Evolutionary conservation across 2,329 filamentous ascomycete genomes (phyloP), one percentile per base, ranked within the genome.

Genomic region (Diaporthe ampelina): DNA sequence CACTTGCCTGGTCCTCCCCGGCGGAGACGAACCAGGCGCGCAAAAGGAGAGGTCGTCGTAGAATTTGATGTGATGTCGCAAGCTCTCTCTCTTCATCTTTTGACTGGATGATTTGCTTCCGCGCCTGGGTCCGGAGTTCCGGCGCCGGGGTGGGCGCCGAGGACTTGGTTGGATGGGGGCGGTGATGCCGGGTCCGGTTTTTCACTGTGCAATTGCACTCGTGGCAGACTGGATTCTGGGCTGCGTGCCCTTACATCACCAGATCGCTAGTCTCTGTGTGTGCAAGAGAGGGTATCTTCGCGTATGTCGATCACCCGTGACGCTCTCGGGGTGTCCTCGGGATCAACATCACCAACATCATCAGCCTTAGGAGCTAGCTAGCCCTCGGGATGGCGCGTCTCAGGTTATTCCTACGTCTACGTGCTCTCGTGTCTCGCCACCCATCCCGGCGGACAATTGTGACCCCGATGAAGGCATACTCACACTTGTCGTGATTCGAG

Each of bases 281-380:
- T 50, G 37, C 37, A 15, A 61, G 29, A 26, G 8, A 9, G 24
- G 3, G 45, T n/a, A 26, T 40, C 13, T 15, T 40, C 19, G 29
- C 7, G 9, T n/a, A 17, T 37, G n/a, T 45, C 63, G 63, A 54
- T 68, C 63, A 68, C 48, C 63, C 63, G 63, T 40, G 32, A 40
- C 48, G 29, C 72, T 43, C 40, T 68, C 63, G 63, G 63, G 29
- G 45, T 26, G n/a, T 52, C 48, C 17, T 68, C 63, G 63, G 63
- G 63, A 68, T 68, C 63, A 40, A 26, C 48, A 29, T 40, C n/a
- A 19, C n/a, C 48, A 19, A 21, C 48, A 35, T 35, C 40, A 63
- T 35, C 43, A 65, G 37, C 57, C 57, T 48, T 26, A 24, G 45
- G 29, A 37, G 61, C 45, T 52, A 35, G 11, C 43, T n/a, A 35